Evolutionary conservation across 371 early-diverging fungal species (phyloP).

Genomic region (Apophysomyces variabilis): DNA sequence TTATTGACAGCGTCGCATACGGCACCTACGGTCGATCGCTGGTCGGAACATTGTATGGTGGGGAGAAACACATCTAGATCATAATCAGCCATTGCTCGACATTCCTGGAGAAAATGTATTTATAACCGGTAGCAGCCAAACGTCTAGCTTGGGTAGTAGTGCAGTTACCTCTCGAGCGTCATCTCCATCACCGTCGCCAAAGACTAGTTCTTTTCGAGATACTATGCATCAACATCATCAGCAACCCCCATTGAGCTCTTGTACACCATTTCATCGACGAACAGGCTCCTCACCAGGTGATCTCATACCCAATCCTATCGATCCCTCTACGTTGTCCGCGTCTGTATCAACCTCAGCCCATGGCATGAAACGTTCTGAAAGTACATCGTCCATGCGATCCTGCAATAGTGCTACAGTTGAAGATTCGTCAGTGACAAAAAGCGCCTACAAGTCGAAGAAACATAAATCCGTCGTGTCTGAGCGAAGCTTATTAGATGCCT

Average conservation of each 20-base stretch:
- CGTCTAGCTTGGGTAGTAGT: constrained; percentile 25
- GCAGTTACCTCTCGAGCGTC: constrained; percentile 27
- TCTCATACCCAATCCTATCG: constrained; percentile 10
- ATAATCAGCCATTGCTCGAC: neutral
- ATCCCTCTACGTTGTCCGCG: neutral
- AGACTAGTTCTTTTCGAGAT: neutral
- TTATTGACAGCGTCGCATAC: constrained; percentile 40
- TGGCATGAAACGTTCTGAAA: constrained; percentile 40
- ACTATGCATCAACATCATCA: constrained; percentile 5
- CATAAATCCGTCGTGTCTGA: constrained; percentile 1
- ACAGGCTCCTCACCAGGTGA: constrained; percentile 16
- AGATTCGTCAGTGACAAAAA: constrained; percentile 46
- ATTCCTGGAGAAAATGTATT: constrained; percentile 9
- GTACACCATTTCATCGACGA: constrained; percentile 15
- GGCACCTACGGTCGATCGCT: constrained; percentile 44
- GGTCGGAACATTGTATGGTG: constrained; percentile 49
- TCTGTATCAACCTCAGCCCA: neutral
- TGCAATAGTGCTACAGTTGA: constrained; percentile 35
- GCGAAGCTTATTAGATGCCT: constrained; percentile 36
- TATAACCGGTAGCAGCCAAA: constrained; percentile 12
- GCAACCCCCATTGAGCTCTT: neutral
- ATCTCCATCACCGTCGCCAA: constrained; percentile 25
- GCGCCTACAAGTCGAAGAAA: constrained; percentile 36
- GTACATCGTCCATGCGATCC: constrained; percentile 30
- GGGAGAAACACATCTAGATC: constrained; percentile 10